Conservation (phyloP, 2,329 filamentous ascomycete species). For the Arachnopeziza araneosa region DNA sequence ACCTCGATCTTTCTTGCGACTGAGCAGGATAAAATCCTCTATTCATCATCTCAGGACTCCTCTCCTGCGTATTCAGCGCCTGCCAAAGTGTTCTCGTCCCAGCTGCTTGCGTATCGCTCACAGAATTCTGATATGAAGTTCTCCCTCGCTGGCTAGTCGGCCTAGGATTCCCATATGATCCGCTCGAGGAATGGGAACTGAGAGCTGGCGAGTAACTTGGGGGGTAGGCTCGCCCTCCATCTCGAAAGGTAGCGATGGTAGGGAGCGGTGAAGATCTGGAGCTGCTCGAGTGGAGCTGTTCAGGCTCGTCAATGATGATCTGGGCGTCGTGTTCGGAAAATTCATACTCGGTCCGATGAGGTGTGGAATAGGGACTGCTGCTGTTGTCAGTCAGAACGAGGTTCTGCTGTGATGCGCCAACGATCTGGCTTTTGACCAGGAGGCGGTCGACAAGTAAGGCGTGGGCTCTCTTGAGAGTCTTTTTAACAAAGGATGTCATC, state of each 20-base stretch:
- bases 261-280: background rate
- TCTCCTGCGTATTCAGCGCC: background rate
- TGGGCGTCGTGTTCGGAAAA: background rate
- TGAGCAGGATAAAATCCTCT: background rate
- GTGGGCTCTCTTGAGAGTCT: slow-evolving; percentile 74
- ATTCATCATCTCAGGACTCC: background rate
- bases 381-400: background rate
- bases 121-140: background rate
- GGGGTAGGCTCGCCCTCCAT: background rate
- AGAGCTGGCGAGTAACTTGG: background rate
- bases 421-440: slow-evolving; percentile 42
- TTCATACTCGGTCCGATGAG: background rate
- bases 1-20: background rate
- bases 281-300: background rate
- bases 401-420: slow-evolving; percentile 8
- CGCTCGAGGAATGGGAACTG: slow-evolving; percentile 1
- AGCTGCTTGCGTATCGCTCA: background rate
- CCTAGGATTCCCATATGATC: background rate
- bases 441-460: slow-evolving; percentile 62
- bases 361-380: background rate
- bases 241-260: background rate
- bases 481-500: slow-evolving; percentile 72
- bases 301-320: background rate
- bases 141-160: background rate
- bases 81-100: background rate